phyloP scores from a whole-genome alignment of 345 rosid genomes.

The Brassica incana region DNA sequence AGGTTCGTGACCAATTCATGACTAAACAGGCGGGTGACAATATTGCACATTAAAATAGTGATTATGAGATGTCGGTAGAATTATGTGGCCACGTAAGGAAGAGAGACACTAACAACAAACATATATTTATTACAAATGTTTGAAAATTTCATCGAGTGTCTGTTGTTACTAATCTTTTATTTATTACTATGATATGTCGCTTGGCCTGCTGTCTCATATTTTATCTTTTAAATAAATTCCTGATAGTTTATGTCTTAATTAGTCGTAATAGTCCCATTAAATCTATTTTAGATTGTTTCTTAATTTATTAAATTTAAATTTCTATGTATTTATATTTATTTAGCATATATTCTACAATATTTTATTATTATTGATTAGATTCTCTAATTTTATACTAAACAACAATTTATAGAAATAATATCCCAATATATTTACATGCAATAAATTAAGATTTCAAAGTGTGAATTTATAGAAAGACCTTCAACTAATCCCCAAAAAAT shows the following conservation, averaged over 20 bases:
- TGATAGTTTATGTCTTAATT: neutral
- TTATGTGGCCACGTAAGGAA: slow-evolving; percentile 25
- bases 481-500: no score
- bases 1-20: neutral
- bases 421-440: neutral
- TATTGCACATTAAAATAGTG: neutral
- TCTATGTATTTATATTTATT: neutral
- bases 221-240: neutral
- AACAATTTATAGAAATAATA: neutral
- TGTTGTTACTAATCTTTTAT: neutral
- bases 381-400: no score
- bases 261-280: no score
- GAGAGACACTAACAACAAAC: slow-evolving; percentile 19
- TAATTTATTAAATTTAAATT: no score
- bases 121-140: slow-evolving; percentile 14
- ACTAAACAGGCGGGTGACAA: neutral
- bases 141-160: neutral
- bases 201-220: neutral
- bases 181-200: neutral
- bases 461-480: neutral
- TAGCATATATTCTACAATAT: no score
- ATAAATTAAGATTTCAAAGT: neutral
- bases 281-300: neutral
- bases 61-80: slow-evolving; percentile 35
- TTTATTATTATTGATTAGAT: no score